Evolutionary conservation across 1,284 basidiomycete species (phyloP), one percentile per base, ranked within the genome.

Genomic region (Ustilago crameri): DNA sequence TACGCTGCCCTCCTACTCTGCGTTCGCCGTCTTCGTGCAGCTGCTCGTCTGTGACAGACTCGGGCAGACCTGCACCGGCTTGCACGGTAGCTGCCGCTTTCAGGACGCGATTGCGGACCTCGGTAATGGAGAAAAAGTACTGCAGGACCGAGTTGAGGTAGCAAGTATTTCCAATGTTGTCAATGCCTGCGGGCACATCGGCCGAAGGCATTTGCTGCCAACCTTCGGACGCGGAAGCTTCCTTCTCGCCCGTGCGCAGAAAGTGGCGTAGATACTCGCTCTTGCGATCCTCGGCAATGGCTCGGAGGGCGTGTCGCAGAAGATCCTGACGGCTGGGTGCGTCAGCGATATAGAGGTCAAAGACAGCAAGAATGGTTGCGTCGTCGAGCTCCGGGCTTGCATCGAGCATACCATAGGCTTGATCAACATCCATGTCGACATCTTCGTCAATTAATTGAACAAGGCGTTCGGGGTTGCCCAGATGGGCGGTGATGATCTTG

Each of bases 61-160:
- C 53, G 5, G 47, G n/a, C 20, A 56, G 27, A 5, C 18, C 45
- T 9, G 40, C 41, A n/a, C 26, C 51, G 35, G 88, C 88, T 30
- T 87, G 82, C 56, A 88, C 86, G 22, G 87, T 87, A 18, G 64
- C 52, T 10, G 76, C 75, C 84, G 90, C 87, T 2, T 88, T 87
- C 24, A 87, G 84, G 17, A 95, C 88, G 8, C 90, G 89, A 10
- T 90, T 89, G 38, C 93, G 88, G 26, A 96, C 86, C 46, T 93
- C 91, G 78, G 88, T 90, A 84, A 96, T 92, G n/a, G 93, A 94
- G 83, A 93, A 95, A 82, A 96, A 94, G 84, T 96, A 96, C 89
- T 95, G 83, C 15, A 93, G 85, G 23, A 93, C 85, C 18, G 92
- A 94, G 82, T 95, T 95, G 54, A 95, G 87, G 82, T 95, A 95